Base-by-base conservation (phyloP, 306 rosid genomes). In the Mimosa pudica region DNA sequence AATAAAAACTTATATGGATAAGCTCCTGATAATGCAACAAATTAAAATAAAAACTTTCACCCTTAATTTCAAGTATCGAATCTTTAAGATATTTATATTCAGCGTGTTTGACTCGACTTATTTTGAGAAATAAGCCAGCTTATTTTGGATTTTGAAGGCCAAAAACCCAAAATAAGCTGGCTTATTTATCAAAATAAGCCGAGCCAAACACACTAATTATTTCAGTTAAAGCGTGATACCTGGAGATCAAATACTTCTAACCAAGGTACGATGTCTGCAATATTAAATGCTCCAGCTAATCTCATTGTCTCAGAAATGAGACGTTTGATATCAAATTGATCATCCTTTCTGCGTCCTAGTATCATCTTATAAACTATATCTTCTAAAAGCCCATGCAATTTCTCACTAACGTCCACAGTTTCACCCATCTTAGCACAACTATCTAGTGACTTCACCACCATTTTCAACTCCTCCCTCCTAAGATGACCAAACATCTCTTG, bases 401-500 rank as follows among this genome's bases (percentile, higher is more conserved):
- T 61, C 38, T 61, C 66, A 1, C 7, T 61, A 0, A 61, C 1
- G 2, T 61, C 14, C 36, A 61, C 66, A 10, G 20, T 20, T 16
- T 10, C 66, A 18, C 63, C 33, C 10, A n/a, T 57, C 8, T 5
- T 57, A 7, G 63, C 63, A 57, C 32, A 30, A 0, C 4, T 10
- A 14, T 57, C 63, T 0, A 18, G 10, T 18, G 32, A 57, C 11
- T 57, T 57, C 32, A 57, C 63, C 63, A 57, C 2, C 11, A 57
- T 57, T 17, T 10, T 17, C 2, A 18, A 0, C 12, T 57, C 63
- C 32, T 57, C 10, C 63, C 63, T 76, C 72, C 84, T 80, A 17
- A 76, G 0, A 24, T 75, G 79, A 7, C 51, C 68, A 72, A 63
- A 64, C 13, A 18, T 3, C 24, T 84, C 82, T 36, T 80, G 44